Conservation (phyloP, 1,139 yeast species). For the Candida pseudoviswanathii region DNA sequence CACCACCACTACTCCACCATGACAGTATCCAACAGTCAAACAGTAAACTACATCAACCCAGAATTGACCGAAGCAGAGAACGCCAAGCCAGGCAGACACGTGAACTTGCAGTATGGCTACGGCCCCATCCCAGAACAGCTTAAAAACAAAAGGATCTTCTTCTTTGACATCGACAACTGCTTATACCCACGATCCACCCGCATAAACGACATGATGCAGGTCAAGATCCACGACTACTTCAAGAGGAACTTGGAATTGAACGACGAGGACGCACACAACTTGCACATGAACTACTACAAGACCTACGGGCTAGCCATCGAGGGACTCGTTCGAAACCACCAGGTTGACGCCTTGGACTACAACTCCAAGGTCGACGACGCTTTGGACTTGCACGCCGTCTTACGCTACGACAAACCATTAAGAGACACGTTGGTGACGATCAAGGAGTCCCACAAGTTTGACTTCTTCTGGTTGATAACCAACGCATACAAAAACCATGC, state of each 20-base stretch:
- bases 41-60: constrained; percentile 24
- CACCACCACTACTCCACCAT: background rate
- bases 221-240: constrained; percentile 79
- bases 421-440: constrained; percentile 53
- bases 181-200: constrained; percentile 71
- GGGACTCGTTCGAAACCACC: constrained; percentile 77
- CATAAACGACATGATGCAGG: constrained; percentile 88
- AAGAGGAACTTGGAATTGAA: constrained; percentile 59
- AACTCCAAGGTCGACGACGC: constrained; percentile 90
- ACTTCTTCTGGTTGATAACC: constrained; percentile 78
- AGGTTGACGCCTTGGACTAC: constrained; percentile 86
- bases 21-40: constrained; percentile 10
- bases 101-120: constrained; percentile 43
- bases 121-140: constrained; percentile 45
- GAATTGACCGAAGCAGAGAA: constrained; percentile 20
- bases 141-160: constrained; percentile 56
- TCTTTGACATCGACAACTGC: constrained; percentile 92
- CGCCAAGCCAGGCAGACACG: constrained; percentile 35
- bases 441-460: constrained; percentile 38
- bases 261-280: constrained; percentile 73
- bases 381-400: constrained; percentile 75
- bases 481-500: constrained; percentile 95
- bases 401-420: constrained; percentile 59
- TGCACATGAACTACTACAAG: constrained; percentile 76
- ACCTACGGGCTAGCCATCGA: constrained; percentile 92